Base-by-base conservation (phyloP, 2,329 filamentous ascomycete genomes). In the Alternaria conjuncta region DNA sequence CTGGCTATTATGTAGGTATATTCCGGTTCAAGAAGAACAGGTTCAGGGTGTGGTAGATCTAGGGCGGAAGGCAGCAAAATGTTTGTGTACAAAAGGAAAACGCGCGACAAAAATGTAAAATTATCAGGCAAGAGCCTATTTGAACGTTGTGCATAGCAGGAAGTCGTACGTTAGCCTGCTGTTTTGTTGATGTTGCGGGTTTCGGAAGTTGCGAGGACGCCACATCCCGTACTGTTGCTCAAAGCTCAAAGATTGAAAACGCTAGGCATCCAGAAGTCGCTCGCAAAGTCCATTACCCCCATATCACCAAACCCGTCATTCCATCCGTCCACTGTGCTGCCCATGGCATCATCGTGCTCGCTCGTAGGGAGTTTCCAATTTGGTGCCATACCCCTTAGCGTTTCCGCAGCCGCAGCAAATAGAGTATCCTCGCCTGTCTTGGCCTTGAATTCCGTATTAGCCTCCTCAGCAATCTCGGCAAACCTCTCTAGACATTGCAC, bases 391-490 rank as follows among this genome's bases (percentile, higher is more conserved):
- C 28, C 62, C 25, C 67, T 58, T 49, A 71, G 47, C 10, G 53
- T 55, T 32, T 66, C 62, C 11, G 66, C 67, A 4, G 68, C 67
- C n/a, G 57, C 54, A 23, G 57, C 55, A 28, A 71, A 70, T 0
- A 71, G 46, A 30, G 63, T 68, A 13, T 71, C 64, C 36, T 73
- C 65, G 2, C 69, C 69, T 5, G 57, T 65, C 32, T 69, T 23
- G 15, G 61, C 50, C 20, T 63, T 68, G 23, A 66, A 21, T 6
- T 44, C 49, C 5, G 23, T 45, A 7, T 73, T 62, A 3, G 44
- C 59, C 6, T 51, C 32, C 26, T 71, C 69, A 6, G 61, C 61
- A 11, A 36, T 53, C 15, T 45, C 57, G 2, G 66, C 62, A 15
- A 64, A 61, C 4, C 57, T 63, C 28, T 69, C 65, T 4, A 73